Conservation (phyloP, 495 filamentous ascomycete genomes). For the Podospora sp. region DNA sequence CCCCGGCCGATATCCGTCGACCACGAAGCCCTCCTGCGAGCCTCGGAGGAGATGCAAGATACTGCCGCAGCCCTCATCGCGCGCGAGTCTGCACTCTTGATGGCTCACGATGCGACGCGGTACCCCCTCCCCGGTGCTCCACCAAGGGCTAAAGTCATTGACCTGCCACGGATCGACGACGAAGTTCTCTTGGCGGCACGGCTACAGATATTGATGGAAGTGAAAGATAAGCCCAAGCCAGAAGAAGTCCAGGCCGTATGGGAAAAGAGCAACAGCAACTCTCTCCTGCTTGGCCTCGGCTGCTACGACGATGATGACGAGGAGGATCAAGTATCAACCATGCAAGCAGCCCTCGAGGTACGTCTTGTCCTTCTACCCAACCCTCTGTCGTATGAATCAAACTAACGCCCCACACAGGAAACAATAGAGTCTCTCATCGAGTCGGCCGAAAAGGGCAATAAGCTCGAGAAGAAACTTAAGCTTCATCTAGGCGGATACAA, state of each 20-base stretch:
- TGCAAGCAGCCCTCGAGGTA: conserved; percentile 69
- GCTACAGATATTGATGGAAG: conserved; percentile 73
- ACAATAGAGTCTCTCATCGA: conserved; percentile 70
- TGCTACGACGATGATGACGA: conserved; percentile 76
- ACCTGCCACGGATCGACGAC: conserved; percentile 71
- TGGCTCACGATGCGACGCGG: conserved; percentile 77
- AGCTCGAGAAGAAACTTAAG: conserved; percentile 90
- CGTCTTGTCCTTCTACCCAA: conserved; percentile 28
- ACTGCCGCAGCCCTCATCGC: conserved; percentile 61
- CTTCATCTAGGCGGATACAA: conserved; percentile 89
- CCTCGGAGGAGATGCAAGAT: conserved; percentile 47
- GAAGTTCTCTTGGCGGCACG: conserved; percentile 70
- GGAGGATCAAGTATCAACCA: conserved; percentile 60
- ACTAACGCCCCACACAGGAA: conserved; percentile 54
- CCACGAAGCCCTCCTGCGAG: conserved; percentile 65
- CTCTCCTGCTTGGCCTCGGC: conserved; percentile 70
- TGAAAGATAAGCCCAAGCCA: conserved; percentile 58
- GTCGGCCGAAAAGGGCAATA: conserved; percentile 77
- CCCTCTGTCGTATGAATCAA: neutral
- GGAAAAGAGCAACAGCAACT: conserved; percentile 61
- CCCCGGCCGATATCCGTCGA: conserved; percentile 79
- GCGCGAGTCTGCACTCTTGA: conserved; percentile 73
- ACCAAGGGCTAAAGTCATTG: conserved; percentile 60
- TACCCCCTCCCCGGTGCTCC: conserved; percentile 66
- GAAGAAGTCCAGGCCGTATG: conserved; percentile 70